Evolutionary conservation across 495 filamentous ascomycete genomes (phyloP), one percentile per base, ranked within the genome.

Genomic region (Xylaria venustula): DNA sequence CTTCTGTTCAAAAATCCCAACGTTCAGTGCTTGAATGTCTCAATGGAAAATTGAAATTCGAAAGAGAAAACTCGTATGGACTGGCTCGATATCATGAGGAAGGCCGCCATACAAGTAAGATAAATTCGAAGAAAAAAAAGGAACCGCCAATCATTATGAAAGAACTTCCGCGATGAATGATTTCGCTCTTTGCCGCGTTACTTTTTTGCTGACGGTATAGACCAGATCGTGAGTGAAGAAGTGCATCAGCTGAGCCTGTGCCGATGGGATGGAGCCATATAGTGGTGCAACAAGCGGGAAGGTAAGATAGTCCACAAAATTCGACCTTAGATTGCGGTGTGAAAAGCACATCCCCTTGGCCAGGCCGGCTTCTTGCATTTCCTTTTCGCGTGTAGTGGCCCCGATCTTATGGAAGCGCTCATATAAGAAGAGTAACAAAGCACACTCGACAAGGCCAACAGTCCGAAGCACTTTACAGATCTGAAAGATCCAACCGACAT

Each of bases 181-280:
- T 45, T 79, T 79, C n/a, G 72, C 76, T 56, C 78, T 66, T 67
- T 74, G 70, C 54, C 79, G 70, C 7, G 76, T 79, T 2, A 78
- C 79, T 70, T 89, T 90, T 74, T 85, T 85, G 69, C 83, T 88
- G 58, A 89, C 86, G 3, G 81, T 79, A 72, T 89, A 90, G 19
- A 85, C 84, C 58, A 90, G 61, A 52, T 85, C 77, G 34, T 87
- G 70, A 0, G 86, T 88, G 79, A 83, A 88, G 67, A 90, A 86
- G 66, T 90, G 87, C 57, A 76, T 81, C 50, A 89, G 68, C 45
- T 87, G 83, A 0, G 87, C 87, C 32, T 88, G 83, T 4, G 82
- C 73, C 9, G 81, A 81, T 0, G 87, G 87, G 8, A 89, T 79
- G 3, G 83, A 78, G 20, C 87, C 87, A 61, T 82, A 89, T 3